These are phyloP conservation scores for Fennellomyces sp. DNA, from an alignment of 371 early-diverging fungal genomes.

Conservation along the genomic window DNA sequence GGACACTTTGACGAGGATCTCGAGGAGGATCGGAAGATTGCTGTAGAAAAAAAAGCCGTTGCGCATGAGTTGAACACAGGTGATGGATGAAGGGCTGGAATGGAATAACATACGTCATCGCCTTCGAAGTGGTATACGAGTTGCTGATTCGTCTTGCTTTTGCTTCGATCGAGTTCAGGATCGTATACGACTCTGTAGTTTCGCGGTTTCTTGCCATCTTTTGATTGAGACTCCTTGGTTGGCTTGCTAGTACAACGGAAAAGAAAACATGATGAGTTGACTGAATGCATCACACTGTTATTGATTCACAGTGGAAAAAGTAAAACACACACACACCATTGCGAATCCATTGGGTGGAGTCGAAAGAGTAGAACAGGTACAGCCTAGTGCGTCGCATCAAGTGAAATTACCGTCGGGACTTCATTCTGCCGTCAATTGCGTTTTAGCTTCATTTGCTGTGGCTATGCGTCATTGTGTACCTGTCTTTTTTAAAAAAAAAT, in stretches of 20 bases:
- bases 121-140: conserved; percentile 33
- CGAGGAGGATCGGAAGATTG: conserved; percentile 21
- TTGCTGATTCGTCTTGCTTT: conserved; percentile 24
- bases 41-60: background rate
- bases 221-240: background rate
- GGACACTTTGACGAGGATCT: conserved; percentile 43
- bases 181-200: conserved; percentile 48
- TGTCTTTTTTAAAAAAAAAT: too few species aligned
- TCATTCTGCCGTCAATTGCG: too few species aligned
- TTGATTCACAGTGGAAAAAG: background rate
- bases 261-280: background rate
- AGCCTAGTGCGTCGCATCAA: too few species aligned
- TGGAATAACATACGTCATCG: conserved; percentile 23
- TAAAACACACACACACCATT: conserved; percentile 2
- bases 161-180: conserved; percentile 45
- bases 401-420: too few species aligned
- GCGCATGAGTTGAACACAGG: background rate
- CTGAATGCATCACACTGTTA: too few species aligned
- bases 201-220: conserved; percentile 31
- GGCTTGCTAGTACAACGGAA: background rate
- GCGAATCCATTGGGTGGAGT: conserved; percentile 1
- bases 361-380: background rate
- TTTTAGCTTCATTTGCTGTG: too few species aligned
- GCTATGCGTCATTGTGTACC: too few species aligned
- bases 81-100: too few species aligned